These are phyloP conservation scores for Pichia sp. DNA, from an alignment of 1,139 yeast genomes.

Conservation along the genomic window DNA sequence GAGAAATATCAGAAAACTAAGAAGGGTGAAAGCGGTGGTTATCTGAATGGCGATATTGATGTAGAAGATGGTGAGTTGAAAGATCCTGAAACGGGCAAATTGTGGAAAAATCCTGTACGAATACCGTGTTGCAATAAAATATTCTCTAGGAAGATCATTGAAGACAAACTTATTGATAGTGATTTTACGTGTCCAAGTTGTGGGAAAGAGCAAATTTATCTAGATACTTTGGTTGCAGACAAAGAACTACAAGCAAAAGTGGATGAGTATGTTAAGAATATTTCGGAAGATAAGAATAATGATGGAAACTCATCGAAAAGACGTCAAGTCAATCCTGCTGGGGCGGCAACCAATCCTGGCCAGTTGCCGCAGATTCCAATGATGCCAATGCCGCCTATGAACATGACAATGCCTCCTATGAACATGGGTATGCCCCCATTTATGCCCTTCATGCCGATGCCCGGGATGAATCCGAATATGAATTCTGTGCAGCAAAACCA, in stretches of 20 bases:
- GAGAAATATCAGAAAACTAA: conserved; percentile 71
- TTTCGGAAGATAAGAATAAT: conserved; percentile 2
- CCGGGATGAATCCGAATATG: conserved; percentile 6
- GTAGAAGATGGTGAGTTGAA: conserved; percentile 55
- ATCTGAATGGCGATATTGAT: conserved; percentile 35
- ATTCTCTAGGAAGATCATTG: conserved; percentile 61
- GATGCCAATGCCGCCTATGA: conserved; percentile 18
- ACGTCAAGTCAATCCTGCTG: conserved; percentile 18
- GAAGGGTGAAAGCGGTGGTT: conserved; percentile 35
- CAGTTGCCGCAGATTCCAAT: conserved; percentile 19
- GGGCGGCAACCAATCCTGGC: conserved; percentile 13
- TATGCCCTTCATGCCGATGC: conserved; percentile 20
- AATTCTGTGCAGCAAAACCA: conserved; percentile 53
- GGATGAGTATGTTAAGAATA: conserved; percentile 11
- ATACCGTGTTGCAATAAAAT: conserved; percentile 78
- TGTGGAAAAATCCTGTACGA: conserved; percentile 70
- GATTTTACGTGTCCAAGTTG: conserved; percentile 94
- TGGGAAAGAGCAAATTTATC: conserved; percentile 62
- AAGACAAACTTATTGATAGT: conserved; percentile 67
- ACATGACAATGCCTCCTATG: conserved; percentile 19
- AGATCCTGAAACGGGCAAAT: conserved; percentile 47
- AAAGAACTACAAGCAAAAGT: conserved; percentile 48
- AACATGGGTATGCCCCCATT: conserved; percentile 20
- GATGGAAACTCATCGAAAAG: conserved; percentile 17
- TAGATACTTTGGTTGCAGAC: conserved; percentile 67